Evolutionary conservation across 2,329 filamentous ascomycete species (phyloP).

Genomic region (Plectosphaerella sp.): DNA sequence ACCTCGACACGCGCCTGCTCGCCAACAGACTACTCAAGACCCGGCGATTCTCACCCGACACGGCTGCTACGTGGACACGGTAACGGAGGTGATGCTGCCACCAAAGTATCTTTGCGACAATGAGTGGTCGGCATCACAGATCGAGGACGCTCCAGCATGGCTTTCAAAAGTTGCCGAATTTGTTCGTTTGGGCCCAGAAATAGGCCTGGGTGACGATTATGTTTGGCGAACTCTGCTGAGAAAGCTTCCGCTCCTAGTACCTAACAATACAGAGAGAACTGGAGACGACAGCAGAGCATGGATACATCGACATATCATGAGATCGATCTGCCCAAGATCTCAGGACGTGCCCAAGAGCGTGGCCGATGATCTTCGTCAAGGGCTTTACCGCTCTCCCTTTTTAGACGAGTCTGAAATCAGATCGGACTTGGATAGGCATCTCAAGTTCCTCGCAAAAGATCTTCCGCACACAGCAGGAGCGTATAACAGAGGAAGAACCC

Average conservation of each 20-base stretch:
- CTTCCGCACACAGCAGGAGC: neutral
- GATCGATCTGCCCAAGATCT: no score
- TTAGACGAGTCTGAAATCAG: no score
- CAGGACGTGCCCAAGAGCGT: no score
- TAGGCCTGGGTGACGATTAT: no score
- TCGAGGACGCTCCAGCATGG: neutral
- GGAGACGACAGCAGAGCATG: neutral
- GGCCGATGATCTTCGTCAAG: no score
- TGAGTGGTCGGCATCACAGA: neutral
- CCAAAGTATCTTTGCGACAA: neutral
- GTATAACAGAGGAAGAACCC: slow-evolving; percentile 2
- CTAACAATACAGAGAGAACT: neutral
- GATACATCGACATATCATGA: no score
- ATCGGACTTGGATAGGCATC: no score
- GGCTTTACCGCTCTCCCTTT: no score
- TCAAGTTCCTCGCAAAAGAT: neutral
- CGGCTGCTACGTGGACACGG: neutral
- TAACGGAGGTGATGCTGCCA: neutral
- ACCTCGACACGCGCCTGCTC: no score
- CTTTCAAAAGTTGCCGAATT: neutral
- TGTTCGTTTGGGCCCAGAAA: neutral
- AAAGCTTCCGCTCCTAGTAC: neutral
- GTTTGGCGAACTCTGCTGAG: neutral
- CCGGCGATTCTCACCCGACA: neutral
- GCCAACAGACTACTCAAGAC: neutral